These are phyloP conservation scores for Debaryomycetaceae sp. DNA, from an alignment of 1,139 yeast species.

Conservation along the genomic window DNA sequence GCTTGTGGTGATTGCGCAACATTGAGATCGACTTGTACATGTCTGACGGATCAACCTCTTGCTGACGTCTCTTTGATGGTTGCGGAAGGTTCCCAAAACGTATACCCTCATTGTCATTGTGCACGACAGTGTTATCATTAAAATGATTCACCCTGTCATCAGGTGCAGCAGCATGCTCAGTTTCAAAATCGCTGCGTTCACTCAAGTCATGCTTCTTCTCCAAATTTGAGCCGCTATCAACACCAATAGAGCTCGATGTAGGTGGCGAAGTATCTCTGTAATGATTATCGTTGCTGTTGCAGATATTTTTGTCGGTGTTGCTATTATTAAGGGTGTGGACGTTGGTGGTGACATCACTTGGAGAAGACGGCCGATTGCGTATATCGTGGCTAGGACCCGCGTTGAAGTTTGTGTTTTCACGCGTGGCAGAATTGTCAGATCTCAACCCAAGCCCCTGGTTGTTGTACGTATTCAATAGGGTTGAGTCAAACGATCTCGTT, in stretches of 20 bases:
- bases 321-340: constrained; percentile 4
- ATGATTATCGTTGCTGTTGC: too few species aligned
- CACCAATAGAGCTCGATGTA: constrained; percentile 14
- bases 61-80: constrained; percentile 31
- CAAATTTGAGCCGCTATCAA: constrained; percentile 4
- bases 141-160: too few species aligned
- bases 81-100: constrained; percentile 39
- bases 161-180: too few species aligned
- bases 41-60: constrained; percentile 73
- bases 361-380: constrained; percentile 1
- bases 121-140: too few species aligned
- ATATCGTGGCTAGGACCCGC: constrained; percentile 8
- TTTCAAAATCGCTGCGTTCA: constrained; percentile 40
- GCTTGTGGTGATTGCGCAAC: constrained; percentile 51
- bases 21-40: constrained; percentile 79
- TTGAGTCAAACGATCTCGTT: constrained; percentile 29
- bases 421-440: constrained; percentile 3
- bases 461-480: constrained; percentile 32
- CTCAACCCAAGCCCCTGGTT: constrained; percentile 32
- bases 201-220: too few species aligned
- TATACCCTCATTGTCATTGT: constrained; percentile 22
- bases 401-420: constrained; percentile 14
- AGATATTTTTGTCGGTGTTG: too few species aligned
- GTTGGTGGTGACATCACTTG: neutral
- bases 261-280: constrained; percentile 14